A percentile compares a stretch with the other conserved stretches of the same genome.
Evolutionary conservation across 495 filamentous ascomycete species (phyloP).

Genomic region (Aspergillus conjunctus): DNA sequence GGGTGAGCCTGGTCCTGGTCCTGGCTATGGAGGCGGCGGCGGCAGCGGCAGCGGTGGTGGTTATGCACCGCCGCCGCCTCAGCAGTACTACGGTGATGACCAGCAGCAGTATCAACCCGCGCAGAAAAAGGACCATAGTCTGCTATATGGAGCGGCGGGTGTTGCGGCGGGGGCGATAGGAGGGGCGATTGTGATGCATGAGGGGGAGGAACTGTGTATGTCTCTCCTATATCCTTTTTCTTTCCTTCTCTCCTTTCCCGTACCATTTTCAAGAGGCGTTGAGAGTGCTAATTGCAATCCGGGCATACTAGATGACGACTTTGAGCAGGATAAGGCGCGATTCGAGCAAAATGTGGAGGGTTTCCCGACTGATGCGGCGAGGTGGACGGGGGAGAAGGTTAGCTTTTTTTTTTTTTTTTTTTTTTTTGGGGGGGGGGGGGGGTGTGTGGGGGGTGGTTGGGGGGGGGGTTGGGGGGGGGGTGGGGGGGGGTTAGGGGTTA

Average conservation of each 20-base stretch:
- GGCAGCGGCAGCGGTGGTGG: too few species aligned
- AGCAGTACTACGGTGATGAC: constrained; percentile 18
- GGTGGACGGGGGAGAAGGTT: constrained; percentile 42
- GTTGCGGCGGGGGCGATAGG: constrained; percentile 53
- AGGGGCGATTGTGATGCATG: constrained; percentile 54
- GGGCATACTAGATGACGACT: constrained; percentile 31
- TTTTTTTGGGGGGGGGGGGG: background rate
- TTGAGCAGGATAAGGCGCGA: constrained; percentile 33
- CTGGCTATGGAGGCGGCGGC: too few species aligned
- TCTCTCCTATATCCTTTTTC: constrained; percentile 17
- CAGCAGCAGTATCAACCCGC: constrained; percentile 28
- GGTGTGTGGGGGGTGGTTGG: too few species aligned
- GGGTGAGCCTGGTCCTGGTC: too few species aligned
- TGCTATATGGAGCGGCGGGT: constrained; percentile 52
- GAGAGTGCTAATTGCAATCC: background rate
- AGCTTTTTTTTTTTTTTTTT: background rate
- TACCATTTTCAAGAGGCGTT: constrained; percentile 26
- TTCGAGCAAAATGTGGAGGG: constrained; percentile 39
- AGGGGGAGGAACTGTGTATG: constrained; percentile 46
- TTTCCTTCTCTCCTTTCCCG: constrained; percentile 9
- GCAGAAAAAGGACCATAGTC: constrained; percentile 40
- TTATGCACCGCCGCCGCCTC: too few species aligned
- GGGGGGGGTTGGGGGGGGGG: too few species aligned
- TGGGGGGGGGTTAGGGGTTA: too few species aligned
- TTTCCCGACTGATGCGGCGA: constrained; percentile 42